A percentile compares a stretch with the other conserved stretches of the same genome.
Conservation (phyloP, 2,329 filamentous ascomycete species). For the Aureobasidium sp. region DNA sequence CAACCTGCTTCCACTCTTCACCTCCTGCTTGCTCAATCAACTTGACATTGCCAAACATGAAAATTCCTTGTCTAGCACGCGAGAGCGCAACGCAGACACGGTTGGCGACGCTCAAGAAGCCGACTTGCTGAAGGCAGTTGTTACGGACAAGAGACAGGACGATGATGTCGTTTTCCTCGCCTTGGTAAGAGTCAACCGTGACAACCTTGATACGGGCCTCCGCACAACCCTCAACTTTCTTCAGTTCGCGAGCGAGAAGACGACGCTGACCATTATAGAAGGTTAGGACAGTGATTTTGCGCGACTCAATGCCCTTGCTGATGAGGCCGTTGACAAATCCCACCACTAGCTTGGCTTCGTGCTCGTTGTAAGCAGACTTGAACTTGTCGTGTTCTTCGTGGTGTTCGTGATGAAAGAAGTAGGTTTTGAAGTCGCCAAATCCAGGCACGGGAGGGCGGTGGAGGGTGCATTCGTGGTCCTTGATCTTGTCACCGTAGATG, state of each 20-base stretch:
- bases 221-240: conserved; percentile 12
- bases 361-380: conserved; percentile 59
- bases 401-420: conserved; percentile 60
- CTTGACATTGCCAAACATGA: conserved; percentile 71
- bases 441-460: conserved; percentile 51
- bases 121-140: conserved; percentile 51
- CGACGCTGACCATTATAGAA: conserved; percentile 84
- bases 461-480: conserved; percentile 45
- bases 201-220: conserved; percentile 47
- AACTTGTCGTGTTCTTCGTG: conserved; percentile 57
- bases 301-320: conserved; percentile 54
- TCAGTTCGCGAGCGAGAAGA: conserved; percentile 48
- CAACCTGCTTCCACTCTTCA: neutral
- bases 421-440: conserved; percentile 55
- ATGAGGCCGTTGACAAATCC: conserved; percentile 66
- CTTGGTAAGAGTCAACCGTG: conserved; percentile 85
- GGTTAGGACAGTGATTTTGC: conserved; percentile 70
- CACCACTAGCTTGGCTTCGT: conserved; percentile 71
- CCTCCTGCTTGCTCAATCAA: conserved; percentile 33
- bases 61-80: conserved; percentile 71
- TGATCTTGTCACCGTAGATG: conserved; percentile 52
- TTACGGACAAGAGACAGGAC: conserved; percentile 75
- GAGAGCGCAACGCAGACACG: conserved; percentile 57
- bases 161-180: conserved; percentile 81
- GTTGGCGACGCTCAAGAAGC: conserved; percentile 65